Base-by-base conservation (phyloP, 305 asterid genomes). In the Solanum hybrid region DNA sequence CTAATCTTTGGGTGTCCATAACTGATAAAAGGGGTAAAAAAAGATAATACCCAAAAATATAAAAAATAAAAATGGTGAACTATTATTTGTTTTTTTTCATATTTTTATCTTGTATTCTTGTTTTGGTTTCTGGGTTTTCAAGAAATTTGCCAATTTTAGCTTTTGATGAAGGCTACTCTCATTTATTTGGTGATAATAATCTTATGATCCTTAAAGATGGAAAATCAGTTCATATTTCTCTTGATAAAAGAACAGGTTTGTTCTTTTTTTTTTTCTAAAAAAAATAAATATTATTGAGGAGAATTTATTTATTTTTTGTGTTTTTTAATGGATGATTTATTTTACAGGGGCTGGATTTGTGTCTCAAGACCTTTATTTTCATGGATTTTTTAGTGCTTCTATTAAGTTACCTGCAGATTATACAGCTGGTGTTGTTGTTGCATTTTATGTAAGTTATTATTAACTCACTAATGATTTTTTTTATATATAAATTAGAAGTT, bases 401-500 rank as follows among this genome's bases (percentile, higher is more conserved):
- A 92, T 96, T 40, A 96, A 96, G 91, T 97, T 96, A 22, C 99
- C 99, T 90, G 92, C 98, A 26, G 99, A 94, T 93, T 96, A 95
- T 88, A 96, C 98, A 75, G 98, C 99, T 88, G 99, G 99, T 19
- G 98, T 96, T 85, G 99, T 96, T 29, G 99, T 96, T 86, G 98
- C 99, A 14, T 96, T 96, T 87, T 96, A 96, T 93, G 99, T 96
- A 86, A 95, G 99, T 94, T 77, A 87, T 79, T 75, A 10, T 66
- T 27, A 72, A 42, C 5, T 32, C 75, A 32, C n/a, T 17, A 35
- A 51, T 29, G 37, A 14, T 32, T 10, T 32, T 22, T 32, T 10
- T 22, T 19, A 22, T 77, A 0, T 77, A 2, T 34, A 17, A 78
- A 4, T 17, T 81, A 8, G 71, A 14, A 22, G 13, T 32, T 77